A percentile compares a stretch with the other conserved stretches of the same genome.
These are phyloP conservation scores for Elaeagnus macrophylla DNA, from an alignment of 306 rosid species.

Conservation along the genomic window DNA sequence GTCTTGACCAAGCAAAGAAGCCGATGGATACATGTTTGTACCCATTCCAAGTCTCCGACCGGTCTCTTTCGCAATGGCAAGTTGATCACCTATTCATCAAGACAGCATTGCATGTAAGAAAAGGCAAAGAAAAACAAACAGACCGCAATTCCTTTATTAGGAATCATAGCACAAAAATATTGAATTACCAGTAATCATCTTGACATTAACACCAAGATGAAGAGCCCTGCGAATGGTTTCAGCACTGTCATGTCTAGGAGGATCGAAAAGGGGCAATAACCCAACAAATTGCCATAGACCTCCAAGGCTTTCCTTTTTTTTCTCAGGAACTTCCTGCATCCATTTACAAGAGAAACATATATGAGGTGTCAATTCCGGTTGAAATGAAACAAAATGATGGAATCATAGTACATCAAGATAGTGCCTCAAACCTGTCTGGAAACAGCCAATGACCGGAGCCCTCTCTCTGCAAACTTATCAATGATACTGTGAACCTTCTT, in stretches of 20 bases:
- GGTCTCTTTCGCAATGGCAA: conserved; percentile 96
- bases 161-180: background rate
- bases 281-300: conserved; percentile 93
- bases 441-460: conserved; percentile 92
- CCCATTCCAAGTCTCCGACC: conserved; percentile 99
- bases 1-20: conserved; percentile 89
- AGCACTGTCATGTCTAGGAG: conserved; percentile 98
- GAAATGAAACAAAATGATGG: background rate
- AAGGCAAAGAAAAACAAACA: conserved; percentile 4
- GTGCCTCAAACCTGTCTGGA: conserved; percentile 64
- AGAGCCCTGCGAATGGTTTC: conserved; percentile 96
- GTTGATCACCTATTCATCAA: conserved; percentile 68
- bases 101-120: conserved; percentile 7
- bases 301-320: conserved; percentile 62
- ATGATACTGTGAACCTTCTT: conserved; percentile 58
- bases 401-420: background rate
- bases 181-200: conserved; percentile 90
- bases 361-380: background rate
- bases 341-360: conserved; percentile 1
- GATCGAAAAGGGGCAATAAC: conserved; percentile 82
- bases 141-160: background rate
- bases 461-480: conserved; percentile 94
- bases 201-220: conserved; percentile 93
- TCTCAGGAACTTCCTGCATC: conserved; percentile 83
- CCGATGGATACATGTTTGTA: conserved; percentile 94